Base-by-base conservation (phyloP, 345 rosid species). In the Clarkia xantiana region DNA sequence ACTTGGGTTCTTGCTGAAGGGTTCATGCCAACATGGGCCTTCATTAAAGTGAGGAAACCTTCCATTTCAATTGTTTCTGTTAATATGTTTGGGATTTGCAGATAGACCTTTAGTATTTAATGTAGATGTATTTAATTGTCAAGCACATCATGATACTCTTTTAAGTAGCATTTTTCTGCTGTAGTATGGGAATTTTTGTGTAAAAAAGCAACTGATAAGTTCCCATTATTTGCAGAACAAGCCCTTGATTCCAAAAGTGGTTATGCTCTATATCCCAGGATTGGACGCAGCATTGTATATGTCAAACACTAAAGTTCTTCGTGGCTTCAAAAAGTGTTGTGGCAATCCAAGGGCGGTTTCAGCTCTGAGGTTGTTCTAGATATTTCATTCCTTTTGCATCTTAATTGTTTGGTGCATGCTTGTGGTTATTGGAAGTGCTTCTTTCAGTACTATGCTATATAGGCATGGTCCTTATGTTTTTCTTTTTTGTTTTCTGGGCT, bases 1-100 rank as follows among this genome's bases (percentile, higher is more conserved):
- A 81, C 93, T n/a, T 91, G 96, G 96, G 98, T 91, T 56, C 85
- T 91, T 62, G 84, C 76, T 16, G 89, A 91, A 54, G 98, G 96
- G 15, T 73, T 51, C 61, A 86, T 84, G 93, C 98, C 98, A 17
- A 66, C 91, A 3, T 90, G 97, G 97, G 80, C 79, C 5, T 73
- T 86, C 66, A 74, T 86, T 16, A 91, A 86, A 84, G 98, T 81
- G 67, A 60, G 39, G 16, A 29, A 13, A 23, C 12, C 43, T 19
- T 43, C 43, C 10, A 42, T 42, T 50, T 13, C 23, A 13, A 19
- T 6, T n/a, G 12, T 40, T 40, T 54, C 40, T 14, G 15, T 17
- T 40, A 23, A 23, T 16, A 39, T 52, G 4, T 8, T 18, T 46
- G 11, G 14, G 9, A 46, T n/a, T n/a, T 18, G 14, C 11, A 46